Evolutionary conservation across 306 rosid genomes (phyloP), one percentile per base, ranked within the genome.

Genomic region (Luffa acutangula): DNA sequence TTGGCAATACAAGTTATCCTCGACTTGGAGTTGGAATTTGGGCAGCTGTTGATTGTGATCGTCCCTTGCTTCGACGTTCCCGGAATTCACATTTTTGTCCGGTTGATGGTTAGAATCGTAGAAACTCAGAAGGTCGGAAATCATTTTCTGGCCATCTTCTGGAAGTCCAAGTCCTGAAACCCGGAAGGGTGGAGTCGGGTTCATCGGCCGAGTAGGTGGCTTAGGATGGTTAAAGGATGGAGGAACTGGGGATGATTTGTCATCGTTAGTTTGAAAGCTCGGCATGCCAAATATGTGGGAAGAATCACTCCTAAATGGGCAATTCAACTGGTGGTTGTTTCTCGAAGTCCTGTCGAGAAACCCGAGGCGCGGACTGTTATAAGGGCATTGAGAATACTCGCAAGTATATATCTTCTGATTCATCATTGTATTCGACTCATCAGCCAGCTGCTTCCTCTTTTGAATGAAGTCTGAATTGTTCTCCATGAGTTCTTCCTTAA

Each of bases 241-340:
- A 65, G 87, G 78, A 75, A 75, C 77, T 4, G 37, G 76, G 3
- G 78, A 37, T 8, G 87, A 41, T 48, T 81, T 84, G 31, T 81
- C 86, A 53, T 76, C 80, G 52, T 64, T 81, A 25, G 56, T 37
- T 46, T 80, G 89, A 66, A 81, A 86, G 80, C 70, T 79, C n/a
- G 85, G 59, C 43, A 74, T 51, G 79, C 84, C 88, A 53, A 79
- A 83, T 14, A 64, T 85, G n/a, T 70, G 87, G 0, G 86, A 69
- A 69, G 80, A 82, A 75, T 72, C 81, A 53, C 25, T 33, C 34
- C 83, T 59, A 79, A 56, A 83, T 33, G 83, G 80, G 63, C 91
- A 88, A 80, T 46, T 82, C 87, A 84, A 48, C 51, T 86, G 91
- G 81, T 88, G 91, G 76, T 86, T 88, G 85, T 88, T 85, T 49